A percentile compares a stretch with the other conserved stretches of the same genome.
These are phyloP conservation scores for Zygosaccharomyces rouxii DNA, from an alignment of 805 yeast genomes.

Conservation along the genomic window DNA sequence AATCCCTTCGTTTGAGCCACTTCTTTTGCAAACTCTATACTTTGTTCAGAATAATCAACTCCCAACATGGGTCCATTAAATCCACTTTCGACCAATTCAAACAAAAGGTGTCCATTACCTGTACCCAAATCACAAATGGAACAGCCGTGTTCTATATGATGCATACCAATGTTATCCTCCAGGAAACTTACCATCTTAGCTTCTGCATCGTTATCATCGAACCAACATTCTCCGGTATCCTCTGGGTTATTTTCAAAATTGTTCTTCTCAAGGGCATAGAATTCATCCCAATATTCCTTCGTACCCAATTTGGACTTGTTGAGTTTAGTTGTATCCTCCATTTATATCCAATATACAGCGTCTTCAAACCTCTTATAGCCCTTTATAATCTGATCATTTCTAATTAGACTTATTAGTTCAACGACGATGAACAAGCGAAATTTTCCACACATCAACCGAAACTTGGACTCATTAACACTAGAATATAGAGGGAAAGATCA, in stretches of 20 bases:
- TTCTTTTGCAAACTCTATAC: constrained; percentile 68
- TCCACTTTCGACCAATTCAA: constrained; percentile 62
- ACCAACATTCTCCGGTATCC: constrained; percentile 97
- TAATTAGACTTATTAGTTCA: neutral
- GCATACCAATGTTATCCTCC: constrained; percentile 43
- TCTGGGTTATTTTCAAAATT: constrained; percentile 71
- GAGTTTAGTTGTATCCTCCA: constrained; percentile 45
- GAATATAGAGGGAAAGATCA: neutral
- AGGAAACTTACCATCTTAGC: constrained; percentile 72
- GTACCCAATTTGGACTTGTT: constrained; percentile 85
- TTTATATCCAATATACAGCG: constrained; percentile 7
- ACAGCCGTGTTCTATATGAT: constrained; percentile 31
- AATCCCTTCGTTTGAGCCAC: constrained; percentile 46
- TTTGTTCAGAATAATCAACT: constrained; percentile 77
- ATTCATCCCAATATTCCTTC: constrained; percentile 85
- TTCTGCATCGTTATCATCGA: constrained; percentile 92
- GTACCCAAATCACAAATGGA: constrained; percentile 82
- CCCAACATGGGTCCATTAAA: constrained; percentile 61
- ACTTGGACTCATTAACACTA: neutral
- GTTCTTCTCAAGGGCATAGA: constrained; percentile 65
- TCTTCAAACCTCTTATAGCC: neutral
- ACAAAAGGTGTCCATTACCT: constrained; percentile 89
- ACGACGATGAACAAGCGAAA: constrained; percentile 1
- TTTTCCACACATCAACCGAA: constrained; percentile 1
- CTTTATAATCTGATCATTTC: neutral